Evolutionary conservation across 495 filamentous ascomycete genomes (phyloP), one percentile per base, ranked within the genome.

Genomic region (Penicillium lagena): DNA sequence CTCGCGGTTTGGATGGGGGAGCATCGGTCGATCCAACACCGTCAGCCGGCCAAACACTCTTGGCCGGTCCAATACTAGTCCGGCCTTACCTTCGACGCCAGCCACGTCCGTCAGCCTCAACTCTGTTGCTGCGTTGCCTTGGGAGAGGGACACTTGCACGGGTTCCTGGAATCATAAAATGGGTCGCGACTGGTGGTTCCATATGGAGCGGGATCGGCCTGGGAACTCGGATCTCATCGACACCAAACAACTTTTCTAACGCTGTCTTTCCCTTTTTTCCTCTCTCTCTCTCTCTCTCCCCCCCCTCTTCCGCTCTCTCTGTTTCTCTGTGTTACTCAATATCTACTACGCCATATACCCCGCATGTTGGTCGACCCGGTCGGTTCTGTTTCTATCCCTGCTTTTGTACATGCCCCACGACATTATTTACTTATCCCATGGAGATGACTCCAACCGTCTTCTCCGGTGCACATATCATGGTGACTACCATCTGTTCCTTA

Each of bases 171-270:
- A 75, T 39, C 68, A 72, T 34, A 66, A 66, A 35, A 56, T 39
- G 32, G 69, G 69, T 22, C 63, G 65, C 12, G 69, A 72, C n/a
- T 75, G 71, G 71, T 75, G 69, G 71, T 72, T 66, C 46, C 71
- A 75, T 44, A 65, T 71, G 54, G 71, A 75, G 49, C 66, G 71
- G 17, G 71, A 75, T 40, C 68, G 71, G 12, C 70, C 66, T 7
- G 54, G 56, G 32, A 65, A 63, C 29, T 41, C 59, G n/a, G 64
- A 71, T 29, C 51, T 68, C 38, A 62, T 72, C 44, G 56, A 66
- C 29, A 37, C 62, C 11, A 60, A 62, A 40, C 62, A 59, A 40
- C 66, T 74, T 29, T 71, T 74, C 35, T 72, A 54, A 65, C 22
- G 2, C 14, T 13, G 37, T 34, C 29, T 15, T 11, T 28, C 9